A percentile compares a stretch with the other conserved stretches of the same genome.
phyloP scores from a whole-genome alignment of 2,329 filamentous ascomycete genomes.

The Hypoxylon rubiginosum region DNA sequence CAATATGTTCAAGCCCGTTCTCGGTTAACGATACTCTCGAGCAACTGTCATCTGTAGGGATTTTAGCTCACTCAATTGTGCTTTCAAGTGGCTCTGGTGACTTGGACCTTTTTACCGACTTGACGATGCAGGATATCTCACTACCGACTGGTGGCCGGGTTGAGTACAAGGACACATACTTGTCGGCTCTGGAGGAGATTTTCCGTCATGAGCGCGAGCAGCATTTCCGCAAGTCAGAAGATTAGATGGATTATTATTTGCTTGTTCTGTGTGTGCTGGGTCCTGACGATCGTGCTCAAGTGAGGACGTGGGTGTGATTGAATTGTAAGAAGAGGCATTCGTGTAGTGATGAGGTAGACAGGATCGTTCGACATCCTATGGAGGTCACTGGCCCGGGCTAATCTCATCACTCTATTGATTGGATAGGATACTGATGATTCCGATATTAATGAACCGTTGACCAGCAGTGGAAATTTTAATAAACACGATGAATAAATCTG shows the following conservation, averaged over 20 bases:
- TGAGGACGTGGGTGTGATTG: neutral
- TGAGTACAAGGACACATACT: conserved; percentile 21
- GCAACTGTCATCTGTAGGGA: neutral
- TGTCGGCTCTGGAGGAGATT: conserved; percentile 22
- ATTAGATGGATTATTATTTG: no score
- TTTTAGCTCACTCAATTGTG: conserved; percentile 21
- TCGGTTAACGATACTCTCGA: neutral
- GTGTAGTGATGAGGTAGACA: no score
- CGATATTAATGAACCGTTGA: no score
- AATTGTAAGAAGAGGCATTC: no score
- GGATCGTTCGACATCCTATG: no score
- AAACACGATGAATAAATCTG: no score
- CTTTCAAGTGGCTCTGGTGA: neutral
- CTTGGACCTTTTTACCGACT: neutral
- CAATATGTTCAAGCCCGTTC: neutral
- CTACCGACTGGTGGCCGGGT: conserved; percentile 13
- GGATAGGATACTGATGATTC: no score
- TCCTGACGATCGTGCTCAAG: neutral
- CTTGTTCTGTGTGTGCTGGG: no score
- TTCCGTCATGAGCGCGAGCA: conserved; percentile 23
- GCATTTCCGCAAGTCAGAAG: conserved; percentile 18
- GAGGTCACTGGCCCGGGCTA: no score
- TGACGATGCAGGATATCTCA: conserved; percentile 13
- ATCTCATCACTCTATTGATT: no score
- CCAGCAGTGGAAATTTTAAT: no score